phyloP scores from a whole-genome alignment of 495 filamentous ascomycete genomes.

The Penicillium ucsense region DNA sequence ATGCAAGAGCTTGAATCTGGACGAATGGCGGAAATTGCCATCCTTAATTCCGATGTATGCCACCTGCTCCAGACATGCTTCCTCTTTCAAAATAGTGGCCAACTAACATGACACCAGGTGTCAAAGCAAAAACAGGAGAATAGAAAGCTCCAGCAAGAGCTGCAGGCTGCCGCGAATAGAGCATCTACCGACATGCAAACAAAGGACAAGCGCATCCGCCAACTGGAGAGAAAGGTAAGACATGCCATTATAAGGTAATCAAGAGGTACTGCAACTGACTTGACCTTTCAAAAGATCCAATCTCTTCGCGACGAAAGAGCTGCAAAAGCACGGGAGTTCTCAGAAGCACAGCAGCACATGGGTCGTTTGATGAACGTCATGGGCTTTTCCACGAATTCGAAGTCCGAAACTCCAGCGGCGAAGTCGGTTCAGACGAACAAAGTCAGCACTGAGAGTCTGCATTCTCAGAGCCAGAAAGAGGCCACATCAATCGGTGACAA shows the following conservation, averaged over 20 bases:
- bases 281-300: conserved; percentile 19
- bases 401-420: conserved; percentile 7
- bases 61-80: neutral
- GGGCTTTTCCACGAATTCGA: conserved; percentile 25
- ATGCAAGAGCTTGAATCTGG: conserved; percentile 9
- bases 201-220: conserved; percentile 25
- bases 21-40: conserved; percentile 10
- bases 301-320: conserved; percentile 30
- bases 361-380: conserved; percentile 38
- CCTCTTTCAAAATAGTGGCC: too few species aligned
- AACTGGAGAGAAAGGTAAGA: conserved; percentile 31
- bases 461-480: conserved; percentile 7
- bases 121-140: conserved; percentile 17
- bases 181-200: conserved; percentile 23
- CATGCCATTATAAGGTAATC: too few species aligned
- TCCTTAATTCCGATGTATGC: conserved; percentile 17
- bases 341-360: conserved; percentile 40
- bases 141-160: conserved; percentile 12
- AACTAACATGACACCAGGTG: conserved; percentile 7
- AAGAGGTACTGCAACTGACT: too few species aligned
- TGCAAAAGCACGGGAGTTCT: conserved; percentile 38
- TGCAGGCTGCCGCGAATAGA: conserved; percentile 17
- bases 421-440: conserved; percentile 4
- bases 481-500: conserved; percentile 11
- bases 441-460: conserved; percentile 1